Conservation (phyloP, 2,329 filamentous ascomycete genomes). For the Fusarium sacchari region DNA sequence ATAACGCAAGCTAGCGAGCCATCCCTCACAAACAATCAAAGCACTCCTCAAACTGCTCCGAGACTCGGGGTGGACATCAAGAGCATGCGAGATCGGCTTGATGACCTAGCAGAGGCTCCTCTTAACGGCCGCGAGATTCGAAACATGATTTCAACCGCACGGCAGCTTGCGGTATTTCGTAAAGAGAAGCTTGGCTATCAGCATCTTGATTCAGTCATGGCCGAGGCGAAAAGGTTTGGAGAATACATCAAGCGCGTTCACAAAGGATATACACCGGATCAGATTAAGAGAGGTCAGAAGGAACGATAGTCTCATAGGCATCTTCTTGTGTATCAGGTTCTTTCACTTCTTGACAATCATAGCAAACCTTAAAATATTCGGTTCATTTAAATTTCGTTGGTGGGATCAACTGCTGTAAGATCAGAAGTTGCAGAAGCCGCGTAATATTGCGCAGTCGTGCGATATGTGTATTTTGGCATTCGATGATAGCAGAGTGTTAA, state of each 20-base stretch:
- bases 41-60: not conserved
- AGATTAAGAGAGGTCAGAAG: not conserved
- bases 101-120: fast-evolving
- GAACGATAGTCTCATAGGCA: not conserved
- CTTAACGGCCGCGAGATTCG: not conserved
- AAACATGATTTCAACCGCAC: not conserved
- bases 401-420: not conserved
- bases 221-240: not conserved
- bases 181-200: not conserved
- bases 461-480: not conserved
- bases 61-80: not conserved
- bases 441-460: no score
- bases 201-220: not conserved
- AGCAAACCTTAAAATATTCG: fast-evolving
- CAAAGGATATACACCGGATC: not conserved
- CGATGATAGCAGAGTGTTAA: not conserved
- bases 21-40: fast-evolving
- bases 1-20: fast-evolving
- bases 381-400: fast-evolving
- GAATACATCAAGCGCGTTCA: not conserved
- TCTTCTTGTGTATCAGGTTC: no score
- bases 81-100: not conserved
- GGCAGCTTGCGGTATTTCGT: not conserved
- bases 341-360: not conserved
- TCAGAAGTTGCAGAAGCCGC: no score